Evolutionary conservation across 768 basidiomycete genomes (phyloP).

Genomic region (Favolaschia claudopus): DNA sequence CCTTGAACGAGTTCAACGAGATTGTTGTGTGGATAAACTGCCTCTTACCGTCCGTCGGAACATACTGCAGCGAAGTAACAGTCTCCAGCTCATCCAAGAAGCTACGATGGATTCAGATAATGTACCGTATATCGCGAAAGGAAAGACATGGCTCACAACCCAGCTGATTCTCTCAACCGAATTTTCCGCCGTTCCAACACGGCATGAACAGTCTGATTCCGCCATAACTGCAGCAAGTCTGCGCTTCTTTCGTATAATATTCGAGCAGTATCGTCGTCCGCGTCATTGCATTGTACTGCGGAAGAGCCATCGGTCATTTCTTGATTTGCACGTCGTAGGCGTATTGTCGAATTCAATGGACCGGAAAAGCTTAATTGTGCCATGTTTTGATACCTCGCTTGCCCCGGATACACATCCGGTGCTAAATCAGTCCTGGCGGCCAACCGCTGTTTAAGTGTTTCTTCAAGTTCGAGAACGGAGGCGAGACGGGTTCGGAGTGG

Average conservation of each 20-base stretch:
- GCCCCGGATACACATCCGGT: conserved; percentile 31
- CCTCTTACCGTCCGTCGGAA: conserved; percentile 73
- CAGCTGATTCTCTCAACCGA: conserved; percentile 71
- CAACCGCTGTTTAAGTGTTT: conserved; percentile 65
- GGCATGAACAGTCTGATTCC: conserved; percentile 59
- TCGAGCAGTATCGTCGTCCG: conserved; percentile 66
- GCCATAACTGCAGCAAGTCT: conserved; percentile 74
- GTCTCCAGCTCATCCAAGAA: conserved; percentile 74
- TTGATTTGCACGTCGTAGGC: no score
- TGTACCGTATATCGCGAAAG: not conserved
- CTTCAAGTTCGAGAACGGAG: conserved; percentile 75
- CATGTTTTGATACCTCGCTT: conserved; percentile 39
- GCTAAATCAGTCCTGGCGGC: conserved; percentile 58
- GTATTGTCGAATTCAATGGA: no score
- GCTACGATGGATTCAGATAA: conserved; percentile 45
- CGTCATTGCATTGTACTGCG: conserved; percentile 52
- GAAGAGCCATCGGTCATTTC: conserved; percentile 59
- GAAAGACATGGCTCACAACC: conserved; percentile 63
- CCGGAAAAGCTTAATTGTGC: no score
- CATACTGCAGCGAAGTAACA: conserved; percentile 66
- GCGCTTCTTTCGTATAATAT: conserved; percentile 70
- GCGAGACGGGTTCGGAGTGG: conserved; percentile 72
- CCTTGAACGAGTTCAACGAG: conserved; percentile 47
- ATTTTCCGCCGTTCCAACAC: conserved; percentile 60
- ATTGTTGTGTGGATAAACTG: not conserved